Evolutionary conservation across 345 rosid species (phyloP).

Genomic region (Combretum micranthum): DNA sequence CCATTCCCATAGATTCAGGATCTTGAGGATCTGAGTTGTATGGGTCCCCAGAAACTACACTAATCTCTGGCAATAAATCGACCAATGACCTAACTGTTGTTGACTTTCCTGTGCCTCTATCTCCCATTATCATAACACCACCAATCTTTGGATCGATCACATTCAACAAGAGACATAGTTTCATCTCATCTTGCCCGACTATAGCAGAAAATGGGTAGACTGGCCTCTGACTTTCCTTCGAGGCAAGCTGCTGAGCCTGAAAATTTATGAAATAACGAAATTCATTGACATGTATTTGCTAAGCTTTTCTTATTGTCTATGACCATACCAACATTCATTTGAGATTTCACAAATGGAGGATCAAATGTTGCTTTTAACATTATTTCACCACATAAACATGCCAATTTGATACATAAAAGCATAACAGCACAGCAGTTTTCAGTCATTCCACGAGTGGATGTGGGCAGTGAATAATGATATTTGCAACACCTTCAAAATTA

Average conservation of each 20-base stretch:
- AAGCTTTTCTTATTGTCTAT: conserved; percentile 1
- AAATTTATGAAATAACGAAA: conserved; percentile 11
- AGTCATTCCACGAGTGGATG: no score
- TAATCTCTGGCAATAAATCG: conserved; percentile 85
- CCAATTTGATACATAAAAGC: not conserved
- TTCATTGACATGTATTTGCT: conserved; percentile 6
- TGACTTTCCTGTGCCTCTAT: conserved; percentile 91
- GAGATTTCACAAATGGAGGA: conserved; percentile 2
- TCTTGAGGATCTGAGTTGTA: conserved; percentile 92
- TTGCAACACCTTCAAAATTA: no score
- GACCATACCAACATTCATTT: not conserved
- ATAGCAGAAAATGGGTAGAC: conserved; percentile 92
- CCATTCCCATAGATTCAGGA: conserved; percentile 90
- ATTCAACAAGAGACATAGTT: conserved; percentile 75
- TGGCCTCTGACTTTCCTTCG: conserved; percentile 73
- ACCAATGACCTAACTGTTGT: conserved; percentile 87
- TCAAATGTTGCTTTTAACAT: not conserved
- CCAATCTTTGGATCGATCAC: conserved; percentile 98
- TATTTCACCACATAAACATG: not conserved
- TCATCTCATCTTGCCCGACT: conserved; percentile 99
- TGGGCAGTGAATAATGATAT: no score
- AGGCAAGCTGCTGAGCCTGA: conserved; percentile 46
- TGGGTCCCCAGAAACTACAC: conserved; percentile 74
- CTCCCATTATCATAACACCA: conserved; percentile 97
- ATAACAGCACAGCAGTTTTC: no score